phyloP scores from a whole-genome alignment of 352 stramenopile genomes.

The Saprolegnia parasitica region DNA sequence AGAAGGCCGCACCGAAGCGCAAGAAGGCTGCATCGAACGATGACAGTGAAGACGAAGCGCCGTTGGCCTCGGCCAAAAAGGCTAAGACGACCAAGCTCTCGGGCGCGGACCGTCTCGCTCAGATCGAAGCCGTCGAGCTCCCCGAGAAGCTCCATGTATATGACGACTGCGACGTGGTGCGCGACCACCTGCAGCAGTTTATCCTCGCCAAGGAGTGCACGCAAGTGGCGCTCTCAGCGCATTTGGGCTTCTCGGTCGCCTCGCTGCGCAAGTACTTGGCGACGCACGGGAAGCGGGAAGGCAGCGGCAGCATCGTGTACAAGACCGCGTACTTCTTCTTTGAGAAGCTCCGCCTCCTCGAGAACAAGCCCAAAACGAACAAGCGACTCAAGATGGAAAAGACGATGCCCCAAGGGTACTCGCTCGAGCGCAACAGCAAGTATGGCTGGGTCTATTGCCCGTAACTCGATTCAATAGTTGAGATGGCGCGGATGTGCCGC shows the following conservation, averaged over 20 bases:
- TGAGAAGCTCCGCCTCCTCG: conserved; percentile 46
- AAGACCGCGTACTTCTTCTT: conserved; percentile 49
- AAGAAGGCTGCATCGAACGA: background rate
- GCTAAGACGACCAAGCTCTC: too few species aligned
- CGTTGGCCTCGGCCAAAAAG: too few species aligned
- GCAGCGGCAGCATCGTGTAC: conserved; percentile 44
- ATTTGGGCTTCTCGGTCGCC: conserved; percentile 46
- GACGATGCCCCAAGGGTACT: too few species aligned
- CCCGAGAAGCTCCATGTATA: conserved; percentile 47
- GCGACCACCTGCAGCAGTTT: conserved; percentile 47
- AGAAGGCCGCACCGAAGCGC: background rate
- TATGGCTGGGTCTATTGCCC: too few species aligned
- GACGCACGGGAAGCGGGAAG: conserved; percentile 45
- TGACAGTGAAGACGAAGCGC: conserved; percentile 17
- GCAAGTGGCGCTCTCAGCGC: conserved; percentile 38
- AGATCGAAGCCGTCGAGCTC: conserved; percentile 39
- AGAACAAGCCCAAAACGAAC: too few species aligned
- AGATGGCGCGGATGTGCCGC: too few species aligned
- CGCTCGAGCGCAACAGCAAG: too few species aligned
- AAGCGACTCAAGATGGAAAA: conserved; percentile 39
- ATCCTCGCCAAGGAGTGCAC: conserved; percentile 39
- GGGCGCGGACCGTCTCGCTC: conserved; percentile 35
- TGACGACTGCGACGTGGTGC: conserved; percentile 53
- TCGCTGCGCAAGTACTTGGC: conserved; percentile 47
- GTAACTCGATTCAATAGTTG: too few species aligned